phyloP scores from a whole-genome alignment of 2,329 filamentous ascomycete species.

The Immersiporthe knoxdaviesiana region DNA sequence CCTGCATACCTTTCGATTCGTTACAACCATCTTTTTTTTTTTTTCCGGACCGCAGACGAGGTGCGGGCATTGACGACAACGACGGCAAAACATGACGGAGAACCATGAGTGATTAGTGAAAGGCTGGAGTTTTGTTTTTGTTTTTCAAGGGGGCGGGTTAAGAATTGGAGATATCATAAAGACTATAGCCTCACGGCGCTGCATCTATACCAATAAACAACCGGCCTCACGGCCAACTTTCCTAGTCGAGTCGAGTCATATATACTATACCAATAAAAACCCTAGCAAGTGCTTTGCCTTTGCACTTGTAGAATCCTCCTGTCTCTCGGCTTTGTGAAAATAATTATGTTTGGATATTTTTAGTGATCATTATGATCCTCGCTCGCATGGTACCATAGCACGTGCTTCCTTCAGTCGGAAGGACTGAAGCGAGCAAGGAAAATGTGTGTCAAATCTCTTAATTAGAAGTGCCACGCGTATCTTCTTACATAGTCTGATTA shows the following conservation, averaged over 20 bases:
- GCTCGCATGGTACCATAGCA: background rate
- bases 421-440: background rate
- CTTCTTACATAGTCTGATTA: background rate
- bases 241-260: background rate
- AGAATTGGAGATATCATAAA: background rate
- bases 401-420: background rate
- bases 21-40: background rate
- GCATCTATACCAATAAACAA: background rate
- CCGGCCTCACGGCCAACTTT: background rate
- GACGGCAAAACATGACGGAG: background rate
- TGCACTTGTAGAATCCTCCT: background rate
- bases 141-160: background rate
- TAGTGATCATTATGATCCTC: background rate
- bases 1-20: background rate
- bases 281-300: background rate
- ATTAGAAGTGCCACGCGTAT: background rate
- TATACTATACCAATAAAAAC: background rate
- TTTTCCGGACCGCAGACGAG: background rate
- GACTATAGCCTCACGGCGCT: slow-evolving; percentile 2
- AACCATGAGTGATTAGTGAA: background rate
- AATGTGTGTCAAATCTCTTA: background rate
- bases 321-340: too few relatives aligned
- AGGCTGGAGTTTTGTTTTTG: background rate
- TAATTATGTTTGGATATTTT: background rate
- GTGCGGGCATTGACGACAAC: background rate